Base-by-base conservation (phyloP, 2,329 filamentous ascomycete species). In the Nigrograna mackinnonii region DNA sequence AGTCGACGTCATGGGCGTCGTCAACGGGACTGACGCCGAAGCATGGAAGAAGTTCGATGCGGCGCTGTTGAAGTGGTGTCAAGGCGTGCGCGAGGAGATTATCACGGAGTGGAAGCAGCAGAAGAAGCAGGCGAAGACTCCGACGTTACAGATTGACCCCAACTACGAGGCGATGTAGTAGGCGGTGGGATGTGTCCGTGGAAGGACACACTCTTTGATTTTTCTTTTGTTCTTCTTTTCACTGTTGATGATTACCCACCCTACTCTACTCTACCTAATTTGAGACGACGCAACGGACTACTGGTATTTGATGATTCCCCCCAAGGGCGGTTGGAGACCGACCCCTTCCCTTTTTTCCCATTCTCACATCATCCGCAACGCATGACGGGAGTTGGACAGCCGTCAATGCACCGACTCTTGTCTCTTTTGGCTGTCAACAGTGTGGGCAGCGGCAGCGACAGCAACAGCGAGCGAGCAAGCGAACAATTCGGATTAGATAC, bases 1-100 rank as follows among this genome's bases (percentile, higher is more conserved):
- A 50, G 79, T 96, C 40, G 90, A 96, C 60, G 89, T 92, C 17
- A 85, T 95, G 69, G 90, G 86, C 20, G 80, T 96, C 6, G 91
- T 96, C 17, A 87, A 91, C 62, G 86, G 85, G 60, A 85, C 78
- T 46, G 78, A 81, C 37, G 78, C 78, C 1, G 77, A 82, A 39
- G 83, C 84, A 11, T 96, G 91, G 91, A 74, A 79, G 38, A 81
- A 85, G 41, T 95, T 99, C 51, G 91, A 99, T 65, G 76, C 81
- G 5, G 91, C 91, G 20, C 77, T 99, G 37, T 79, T 90, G 63
- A 77, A 82, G 60, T 99, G 94, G 94, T 91, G 87, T 67, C 79
- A 78, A 52, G 84, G 81, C 43, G 90, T 96, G 6, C 79, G 94
- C 22, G 84, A 89, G 64, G 92, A 97, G 73, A 83, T 97, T 52